Percentiles rank a stretch among this genome's conserved stretches.
Evolutionary conservation across 805 yeast species (phyloP).

Genomic region (Teunomyces kruisii): DNA sequence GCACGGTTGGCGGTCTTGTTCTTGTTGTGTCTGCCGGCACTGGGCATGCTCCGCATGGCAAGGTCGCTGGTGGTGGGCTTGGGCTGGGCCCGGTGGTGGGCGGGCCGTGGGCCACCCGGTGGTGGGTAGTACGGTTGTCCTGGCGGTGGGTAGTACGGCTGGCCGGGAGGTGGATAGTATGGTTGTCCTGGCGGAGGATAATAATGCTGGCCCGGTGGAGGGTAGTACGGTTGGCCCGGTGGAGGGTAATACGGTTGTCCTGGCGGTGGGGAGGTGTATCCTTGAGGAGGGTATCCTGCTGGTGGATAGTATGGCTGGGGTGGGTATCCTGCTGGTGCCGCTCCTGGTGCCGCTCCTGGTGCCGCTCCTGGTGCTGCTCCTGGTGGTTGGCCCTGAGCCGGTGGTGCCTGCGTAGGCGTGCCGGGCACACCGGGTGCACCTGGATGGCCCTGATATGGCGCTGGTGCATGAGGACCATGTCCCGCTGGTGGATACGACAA

Average conservation of each 20-base stretch:
- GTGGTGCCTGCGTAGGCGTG: conserved; percentile 10
- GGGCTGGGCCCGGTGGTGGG: conserved; percentile 2
- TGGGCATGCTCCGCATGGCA: conserved; percentile 49
- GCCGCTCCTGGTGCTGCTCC: conserved; percentile 7
- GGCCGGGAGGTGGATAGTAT: conserved; percentile 7
- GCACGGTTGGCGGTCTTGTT: conserved; percentile 51
- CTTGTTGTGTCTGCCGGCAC: conserved; percentile 36
- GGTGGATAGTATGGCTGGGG: conserved; percentile 13
- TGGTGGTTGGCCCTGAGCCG: conserved; percentile 13
- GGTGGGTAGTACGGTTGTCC: conserved; percentile 14
- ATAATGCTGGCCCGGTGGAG: conserved; percentile 5
- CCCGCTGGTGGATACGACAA: conserved; percentile 7
- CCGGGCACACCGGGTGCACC: conserved; percentile 8
- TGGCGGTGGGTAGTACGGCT: conserved; percentile 3
- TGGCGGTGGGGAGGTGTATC: conserved; percentile 3
- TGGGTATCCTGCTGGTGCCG: conserved; percentile 4
- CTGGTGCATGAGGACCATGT: conserved; percentile 6
- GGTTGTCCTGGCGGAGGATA: conserved; percentile 17
- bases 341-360: conserved; percentile 5
- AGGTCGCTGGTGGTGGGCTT: conserved; percentile 39
- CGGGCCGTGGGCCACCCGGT: conserved; percentile 7
- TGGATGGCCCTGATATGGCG: conserved; percentile 12
- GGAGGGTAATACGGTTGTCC: conserved; percentile 9
- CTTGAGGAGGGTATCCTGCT: conserved; percentile 12
- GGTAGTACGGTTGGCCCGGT: conserved; percentile 14